phyloP scores from a whole-genome alignment of 164 flowering plant species.

The Piper betle region DNA sequence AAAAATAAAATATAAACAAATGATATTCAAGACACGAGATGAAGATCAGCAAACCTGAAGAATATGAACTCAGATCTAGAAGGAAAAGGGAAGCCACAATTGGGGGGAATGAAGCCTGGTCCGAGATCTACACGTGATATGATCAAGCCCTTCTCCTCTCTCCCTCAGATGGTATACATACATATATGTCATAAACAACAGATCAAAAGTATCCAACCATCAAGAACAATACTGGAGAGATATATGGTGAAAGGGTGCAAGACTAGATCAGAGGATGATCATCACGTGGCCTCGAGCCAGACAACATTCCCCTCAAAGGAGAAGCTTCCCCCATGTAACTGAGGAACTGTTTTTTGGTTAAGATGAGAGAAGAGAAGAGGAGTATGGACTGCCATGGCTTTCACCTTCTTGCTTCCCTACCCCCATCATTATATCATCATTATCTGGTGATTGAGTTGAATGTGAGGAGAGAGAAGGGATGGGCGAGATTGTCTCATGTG shows the following conservation, averaged over 20 bases:
- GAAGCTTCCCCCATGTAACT: background rate
- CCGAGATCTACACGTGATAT: slow-evolving; percentile 19
- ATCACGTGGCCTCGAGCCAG: background rate
- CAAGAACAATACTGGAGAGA: too few species aligned
- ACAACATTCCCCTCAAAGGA: background rate
- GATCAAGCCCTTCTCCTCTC: background rate
- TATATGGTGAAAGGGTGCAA: too few species aligned
- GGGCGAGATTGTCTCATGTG: too few species aligned
- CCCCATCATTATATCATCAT: background rate
- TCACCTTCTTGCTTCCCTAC: too few species aligned
- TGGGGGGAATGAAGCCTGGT: slow-evolving; percentile 86
- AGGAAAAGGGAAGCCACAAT: slow-evolving; percentile 16
- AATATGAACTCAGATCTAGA: background rate
- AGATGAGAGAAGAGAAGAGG: too few species aligned
- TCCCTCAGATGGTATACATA: background rate
- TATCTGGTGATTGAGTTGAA: background rate
- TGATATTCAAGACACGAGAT: background rate
- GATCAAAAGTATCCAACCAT: too few species aligned
- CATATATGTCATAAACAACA: background rate
- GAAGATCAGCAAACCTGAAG: background rate
- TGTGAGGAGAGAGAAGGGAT: background rate
- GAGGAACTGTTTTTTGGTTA: background rate
- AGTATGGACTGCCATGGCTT: too few species aligned
- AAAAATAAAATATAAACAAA: too few species aligned
- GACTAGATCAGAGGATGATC: too few species aligned